Base-by-base conservation (phyloP, 441 rosid genomes). In the Pelargonium fulgidum region DNA sequence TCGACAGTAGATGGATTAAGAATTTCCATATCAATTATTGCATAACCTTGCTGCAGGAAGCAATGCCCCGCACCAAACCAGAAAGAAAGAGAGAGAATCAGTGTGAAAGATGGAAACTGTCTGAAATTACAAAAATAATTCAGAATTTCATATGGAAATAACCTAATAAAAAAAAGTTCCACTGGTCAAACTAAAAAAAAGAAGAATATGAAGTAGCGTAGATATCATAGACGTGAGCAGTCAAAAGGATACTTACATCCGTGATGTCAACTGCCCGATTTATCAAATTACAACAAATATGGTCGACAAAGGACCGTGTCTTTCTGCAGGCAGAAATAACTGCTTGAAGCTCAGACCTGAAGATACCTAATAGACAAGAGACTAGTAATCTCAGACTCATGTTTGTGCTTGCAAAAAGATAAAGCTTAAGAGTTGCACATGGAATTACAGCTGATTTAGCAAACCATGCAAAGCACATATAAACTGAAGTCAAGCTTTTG, bases 301-400 rank as follows among this genome's bases (percentile, higher is more conserved):
- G 76, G 76, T 94, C 93, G 52, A 90, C 87, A 70, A 77, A 85
- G 1, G 81, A 70, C 5, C 97, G 92, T 67, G 92, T 85, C 83
- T 70, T 84, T 66, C 92, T 79, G 71, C 96, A 94, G 70, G 87
- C 79, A 77, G 83, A 84, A 36, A 94, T 86, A 13, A 91, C 76
- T 62, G 83, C 85, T 70, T 81, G 86, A 62, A 91, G 75, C 75
- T 94, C 97, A 70, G 86, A 79, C 80, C 79, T 85, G 76, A 90
- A 89, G 54, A 52, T 44, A 74, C 73, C 99, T 93, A 84, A 70
- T 71, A 77, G 71, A 70, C 2, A 70, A 68, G 45, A 75, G 72
- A 56, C 59, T 65, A 42, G 36, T 41, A 64, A 72, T 29, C 61
- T 77, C 65, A 76, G 68, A 66, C 17, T 66, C 48, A 70, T 73